phyloP scores from a whole-genome alignment of 768 basidiomycete species.

The Crucibulum laeve region DNA sequence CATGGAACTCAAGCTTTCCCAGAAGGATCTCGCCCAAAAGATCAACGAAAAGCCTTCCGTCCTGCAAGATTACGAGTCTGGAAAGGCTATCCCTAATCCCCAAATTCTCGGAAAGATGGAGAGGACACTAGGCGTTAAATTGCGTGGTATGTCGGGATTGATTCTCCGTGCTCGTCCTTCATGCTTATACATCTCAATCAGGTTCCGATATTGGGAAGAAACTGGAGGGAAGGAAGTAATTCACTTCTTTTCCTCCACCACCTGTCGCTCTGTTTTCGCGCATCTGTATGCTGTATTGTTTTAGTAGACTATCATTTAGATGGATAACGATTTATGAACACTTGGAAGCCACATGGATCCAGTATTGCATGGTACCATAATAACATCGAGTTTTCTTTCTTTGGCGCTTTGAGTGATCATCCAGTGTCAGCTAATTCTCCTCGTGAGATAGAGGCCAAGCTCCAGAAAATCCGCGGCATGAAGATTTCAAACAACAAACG shows the following conservation, averaged over 20 bases:
- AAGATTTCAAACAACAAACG: too few species aligned
- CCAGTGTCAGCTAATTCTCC: too few species aligned
- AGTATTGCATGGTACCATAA: too few species aligned
- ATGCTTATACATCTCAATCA: conserved; percentile 20
- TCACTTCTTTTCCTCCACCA: conserved; percentile 23
- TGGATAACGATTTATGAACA: background rate
- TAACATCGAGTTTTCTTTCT: too few species aligned
- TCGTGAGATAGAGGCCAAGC: too few species aligned
- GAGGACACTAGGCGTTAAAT: conserved; percentile 78
- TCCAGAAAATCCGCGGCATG: too few species aligned
- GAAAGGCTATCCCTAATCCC: conserved; percentile 81
- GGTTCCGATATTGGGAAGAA: conserved; percentile 85
- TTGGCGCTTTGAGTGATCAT: too few species aligned
- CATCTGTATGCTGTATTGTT: conserved; percentile 2
- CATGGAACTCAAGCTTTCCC: conserved; percentile 72
- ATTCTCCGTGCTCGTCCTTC: background rate
- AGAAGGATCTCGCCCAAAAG: conserved; percentile 91
- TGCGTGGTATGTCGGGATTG: conserved; percentile 58
- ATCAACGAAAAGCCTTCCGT: conserved; percentile 91
- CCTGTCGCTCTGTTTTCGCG: conserved; percentile 8
- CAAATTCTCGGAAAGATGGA: conserved; percentile 90
- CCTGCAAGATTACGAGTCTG: conserved; percentile 85
- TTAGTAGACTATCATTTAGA: conserved; percentile 5
- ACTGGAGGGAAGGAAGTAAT: conserved; percentile 75
- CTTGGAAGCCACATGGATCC: too few species aligned